phyloP scores from a whole-genome alignment of 257 asterid genomes.

The Haberlea rhodopensis region DNA sequence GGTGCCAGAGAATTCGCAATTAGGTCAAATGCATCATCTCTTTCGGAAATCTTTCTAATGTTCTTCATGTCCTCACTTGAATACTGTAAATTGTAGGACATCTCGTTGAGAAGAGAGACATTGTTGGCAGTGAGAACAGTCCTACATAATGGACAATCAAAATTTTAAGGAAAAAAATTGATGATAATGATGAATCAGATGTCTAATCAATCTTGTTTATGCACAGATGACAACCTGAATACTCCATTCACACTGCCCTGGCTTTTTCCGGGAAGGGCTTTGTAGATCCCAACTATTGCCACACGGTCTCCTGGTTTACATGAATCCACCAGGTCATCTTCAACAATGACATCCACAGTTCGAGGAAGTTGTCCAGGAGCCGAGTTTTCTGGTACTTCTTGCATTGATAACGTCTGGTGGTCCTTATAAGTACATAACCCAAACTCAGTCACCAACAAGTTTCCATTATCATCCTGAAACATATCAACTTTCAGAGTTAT shows the following conservation, averaged over 20 bases:
- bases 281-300: slow-evolving; percentile 89
- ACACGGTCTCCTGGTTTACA: slow-evolving; percentile 99
- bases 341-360: slow-evolving; percentile 81
- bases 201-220: slow-evolving; percentile 14
- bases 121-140: slow-evolving; percentile 90
- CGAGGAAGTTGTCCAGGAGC: slow-evolving; percentile 99
- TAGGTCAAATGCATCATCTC: slow-evolving; percentile 72
- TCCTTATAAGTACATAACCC: slow-evolving; percentile 87
- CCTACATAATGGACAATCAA: slow-evolving; percentile 45
- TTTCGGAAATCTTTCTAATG: slow-evolving; percentile 65
- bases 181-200: slow-evolving; percentile 17
- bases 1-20: slow-evolving; percentile 96
- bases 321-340: slow-evolving; percentile 93
- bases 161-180: neutral
- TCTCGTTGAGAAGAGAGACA: slow-evolving; percentile 80
- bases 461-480: slow-evolving; percentile 81
- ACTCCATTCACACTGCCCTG: slow-evolving; percentile 93
- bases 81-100: slow-evolving; percentile 69
- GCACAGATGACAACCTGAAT: slow-evolving; percentile 56
- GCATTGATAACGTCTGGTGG: slow-evolving; percentile 93
- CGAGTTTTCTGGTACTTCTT: slow-evolving; percentile 94
- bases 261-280: slow-evolving; percentile 88
- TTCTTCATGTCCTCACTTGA: slow-evolving; percentile 71
- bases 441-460: slow-evolving; percentile 84
- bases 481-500: slow-evolving; percentile 15